Conservation (phyloP, 306 rosid species). For the Coriaria nepalensis region DNA sequence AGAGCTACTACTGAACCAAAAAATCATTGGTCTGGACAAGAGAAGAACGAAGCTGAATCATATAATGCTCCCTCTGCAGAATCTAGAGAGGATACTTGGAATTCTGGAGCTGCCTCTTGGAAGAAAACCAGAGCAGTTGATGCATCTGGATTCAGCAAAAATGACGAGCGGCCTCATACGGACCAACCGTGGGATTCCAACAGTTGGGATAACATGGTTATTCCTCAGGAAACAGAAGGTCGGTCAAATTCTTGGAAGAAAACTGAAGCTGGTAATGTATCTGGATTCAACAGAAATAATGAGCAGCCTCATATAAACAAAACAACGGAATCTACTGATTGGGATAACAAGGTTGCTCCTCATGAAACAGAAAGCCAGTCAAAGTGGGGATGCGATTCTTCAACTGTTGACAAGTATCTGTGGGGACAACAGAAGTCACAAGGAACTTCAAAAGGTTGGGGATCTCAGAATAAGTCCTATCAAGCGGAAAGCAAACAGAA, state of each 20-base stretch:
- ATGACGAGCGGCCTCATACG: not conserved
- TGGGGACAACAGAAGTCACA: slow-evolving; percentile 33
- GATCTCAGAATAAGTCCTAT: slow-evolving; percentile 3
- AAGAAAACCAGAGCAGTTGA: slow-evolving; percentile 6
- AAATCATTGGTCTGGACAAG: slow-evolving; percentile 18
- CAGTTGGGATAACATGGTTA: slow-evolving; percentile 6
- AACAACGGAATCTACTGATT: slow-evolving; percentile 9
- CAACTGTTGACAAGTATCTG: slow-evolving; percentile 13
- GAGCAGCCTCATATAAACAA: slow-evolving; percentile 5
- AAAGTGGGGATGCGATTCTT: slow-evolving; percentile 17
- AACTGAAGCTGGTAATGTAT: slow-evolving; percentile 9
- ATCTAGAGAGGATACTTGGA: slow-evolving; percentile 13
- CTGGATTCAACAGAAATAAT: slow-evolving; percentile 8
- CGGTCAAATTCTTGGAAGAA: slow-evolving; percentile 14
- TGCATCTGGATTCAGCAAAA: slow-evolving; percentile 2
- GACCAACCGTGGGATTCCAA: slow-evolving; percentile 2
- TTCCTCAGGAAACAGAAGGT: too few species aligned
- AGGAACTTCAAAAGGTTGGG: slow-evolving; percentile 7
- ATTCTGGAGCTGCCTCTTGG: slow-evolving; percentile 4
- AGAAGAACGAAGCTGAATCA: slow-evolving; percentile 4
- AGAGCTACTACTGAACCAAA: not conserved
- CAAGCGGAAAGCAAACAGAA: not conserved
- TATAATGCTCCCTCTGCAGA: not conserved
- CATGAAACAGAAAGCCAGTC: slow-evolving; percentile 5
- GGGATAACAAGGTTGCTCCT: slow-evolving; percentile 18